Evolutionary conservation across 805 yeast species (phyloP), one percentile per base, ranked within the genome.

Genomic region (Grigorovia transvaalensis): DNA sequence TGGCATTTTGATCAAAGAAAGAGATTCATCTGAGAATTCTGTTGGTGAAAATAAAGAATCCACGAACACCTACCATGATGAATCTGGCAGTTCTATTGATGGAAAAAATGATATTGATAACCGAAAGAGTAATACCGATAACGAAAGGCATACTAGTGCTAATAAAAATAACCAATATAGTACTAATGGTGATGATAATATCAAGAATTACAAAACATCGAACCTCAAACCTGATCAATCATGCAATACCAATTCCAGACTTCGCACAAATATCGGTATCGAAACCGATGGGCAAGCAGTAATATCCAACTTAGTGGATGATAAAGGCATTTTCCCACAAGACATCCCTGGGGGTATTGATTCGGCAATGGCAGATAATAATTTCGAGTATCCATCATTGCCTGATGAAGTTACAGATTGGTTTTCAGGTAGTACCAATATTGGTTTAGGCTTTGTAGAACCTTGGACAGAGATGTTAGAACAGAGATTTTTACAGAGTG

Each of bases 381-480:
- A 38, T 15, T 38, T 38, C 15, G 9, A 18, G 50, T 29, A 38
- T 47, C 49, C 47, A 18, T 42, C 54, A 27, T 52, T 57, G 11
- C 59, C 64, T 0, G 52, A 57, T 18, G 69, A 70, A 17, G 70
- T 77, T 13, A 71, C 76, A 45, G 77, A 77, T 54, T 78, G 81
- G 79, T 77, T 78, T 51, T 64, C 74, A 44, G 67, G 69, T 35
- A 75, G 76, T 54, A 76, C 71, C 49, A 71, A 74, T 46, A 72
- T 78, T 20, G 84, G 84, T 15, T 62, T 79, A 47, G 81, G 78
- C 51, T 79, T 79, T 56, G 84, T 83, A 30, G 90, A 82, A 42
- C 88, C 88, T 2, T 85, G 89, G 82, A 84, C 91, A 0, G 87
- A 83, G 62, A 81, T 84, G 78, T 77, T 85, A 44, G 91, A 84